Percentiles rank a stretch among this genome's conserved stretches.
Conservation (phyloP, 345 rosid genomes). For the Sonneratia alba region DNA sequence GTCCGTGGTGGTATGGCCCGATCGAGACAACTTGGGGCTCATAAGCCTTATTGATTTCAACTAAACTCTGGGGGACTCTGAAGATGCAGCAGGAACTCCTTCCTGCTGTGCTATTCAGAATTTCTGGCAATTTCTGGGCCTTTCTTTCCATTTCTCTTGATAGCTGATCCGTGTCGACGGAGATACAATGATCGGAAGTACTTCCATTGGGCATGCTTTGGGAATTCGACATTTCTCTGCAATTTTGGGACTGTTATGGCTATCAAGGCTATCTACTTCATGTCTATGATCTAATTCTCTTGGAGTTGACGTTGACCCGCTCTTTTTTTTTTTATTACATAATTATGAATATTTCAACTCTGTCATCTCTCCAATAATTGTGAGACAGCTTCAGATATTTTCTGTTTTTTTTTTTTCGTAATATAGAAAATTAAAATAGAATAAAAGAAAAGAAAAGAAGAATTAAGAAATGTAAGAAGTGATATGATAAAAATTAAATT, state of each 20-base stretch:
- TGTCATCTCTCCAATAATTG: too few relatives aligned
- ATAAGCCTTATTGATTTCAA: not conserved
- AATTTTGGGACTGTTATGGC: not conserved
- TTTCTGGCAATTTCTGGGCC: not conserved
- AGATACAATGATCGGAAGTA: not conserved
- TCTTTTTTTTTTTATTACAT: too few relatives aligned
- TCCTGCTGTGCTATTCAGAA: not conserved
- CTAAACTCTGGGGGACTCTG: not conserved
- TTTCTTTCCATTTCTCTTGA: not conserved
- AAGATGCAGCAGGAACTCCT: not conserved
- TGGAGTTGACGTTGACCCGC: too few relatives aligned
- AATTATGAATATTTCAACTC: too few relatives aligned
- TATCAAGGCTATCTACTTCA: not conserved
- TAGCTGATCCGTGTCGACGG: not conserved
- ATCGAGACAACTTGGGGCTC: slow-evolving; percentile 1
- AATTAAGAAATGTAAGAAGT: too few relatives aligned
- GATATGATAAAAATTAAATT: too few relatives aligned
- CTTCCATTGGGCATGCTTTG: not conserved
- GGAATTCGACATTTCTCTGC: not conserved
- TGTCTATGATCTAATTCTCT: too few relatives aligned
- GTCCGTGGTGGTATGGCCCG: slow-evolving; percentile 1
- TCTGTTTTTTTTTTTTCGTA: too few relatives aligned
- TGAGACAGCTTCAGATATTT: too few relatives aligned
- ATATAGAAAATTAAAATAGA: too few relatives aligned
- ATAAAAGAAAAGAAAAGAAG: too few relatives aligned